Evolutionary conservation across 1,284 basidiomycete genomes (phyloP).

Genomic region (Kalmanozyma brasiliensis): DNA sequence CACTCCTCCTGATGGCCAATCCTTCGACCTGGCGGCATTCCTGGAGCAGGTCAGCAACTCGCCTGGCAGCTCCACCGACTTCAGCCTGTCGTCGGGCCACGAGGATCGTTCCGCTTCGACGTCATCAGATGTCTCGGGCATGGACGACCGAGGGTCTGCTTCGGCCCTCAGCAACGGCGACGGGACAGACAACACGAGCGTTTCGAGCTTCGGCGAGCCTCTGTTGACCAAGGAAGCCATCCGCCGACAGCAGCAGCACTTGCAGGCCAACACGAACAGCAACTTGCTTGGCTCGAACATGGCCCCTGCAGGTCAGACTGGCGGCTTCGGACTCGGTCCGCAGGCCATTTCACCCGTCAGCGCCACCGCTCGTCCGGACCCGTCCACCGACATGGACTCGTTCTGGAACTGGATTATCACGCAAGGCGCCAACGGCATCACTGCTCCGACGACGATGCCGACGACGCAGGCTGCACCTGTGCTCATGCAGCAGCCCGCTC

Average conservation of each 20-base stretch:
- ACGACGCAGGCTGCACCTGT: slow-evolving; percentile 13
- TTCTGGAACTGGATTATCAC: slow-evolving; percentile 63
- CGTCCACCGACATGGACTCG: slow-evolving; percentile 47
- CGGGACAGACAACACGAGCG: slow-evolving; percentile 36
- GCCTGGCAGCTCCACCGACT: slow-evolving; percentile 45
- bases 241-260: slow-evolving; percentile 32
- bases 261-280: slow-evolving; percentile 10
- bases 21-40: slow-evolving; percentile 51
- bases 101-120: slow-evolving; percentile 31
- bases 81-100: slow-evolving; percentile 31
- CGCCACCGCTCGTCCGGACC: slow-evolving; percentile 11
- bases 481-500: slow-evolving; percentile 15
- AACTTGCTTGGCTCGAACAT: neutral
- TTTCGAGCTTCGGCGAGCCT: slow-evolving; percentile 36
- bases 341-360: slow-evolving; percentile 19
- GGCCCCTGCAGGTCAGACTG: too few species aligned
- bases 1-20: slow-evolving; percentile 48
- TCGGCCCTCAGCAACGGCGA: slow-evolving; percentile 23
- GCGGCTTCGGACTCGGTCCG: too few species aligned
- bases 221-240: slow-evolving; percentile 40
- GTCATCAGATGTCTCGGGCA: slow-evolving; percentile 33
- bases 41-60: slow-evolving; percentile 52
- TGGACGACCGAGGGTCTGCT: slow-evolving; percentile 27
- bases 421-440: slow-evolving; percentile 50
- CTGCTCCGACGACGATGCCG: slow-evolving; percentile 9